Evolutionary conservation across 2,329 filamentous ascomycete genomes (phyloP), one percentile per base, ranked within the genome.

Genomic region (Talaromyces sp.): DNA sequence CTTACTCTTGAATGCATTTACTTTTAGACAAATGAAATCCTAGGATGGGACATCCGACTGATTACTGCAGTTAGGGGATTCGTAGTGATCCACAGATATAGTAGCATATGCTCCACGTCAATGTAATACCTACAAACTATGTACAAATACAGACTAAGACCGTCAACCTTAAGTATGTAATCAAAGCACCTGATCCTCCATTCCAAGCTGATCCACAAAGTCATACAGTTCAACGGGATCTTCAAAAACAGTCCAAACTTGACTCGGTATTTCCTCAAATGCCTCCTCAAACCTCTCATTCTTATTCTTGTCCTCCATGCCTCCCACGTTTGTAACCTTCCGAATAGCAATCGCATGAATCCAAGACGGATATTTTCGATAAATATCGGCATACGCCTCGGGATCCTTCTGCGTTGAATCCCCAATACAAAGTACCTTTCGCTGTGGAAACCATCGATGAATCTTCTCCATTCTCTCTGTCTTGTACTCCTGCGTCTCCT

Each of bases 371-470:
- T 86, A 83, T 44, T 81, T 80, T 47, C 85, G 70, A 56, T 81
- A 91, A 73, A 90, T 85, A 61, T 92, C 86, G 24, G 87, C 92
- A 67, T 97, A 97, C 0, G 90, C 85, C 70, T 97, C 93, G 0
- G 93, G 92, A 64, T 97, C 93, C 22, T 85, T 88, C 73, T 97
- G 93, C 0, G 92, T 97, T 35, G 88, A 93, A 73, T 97, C 93
- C 1, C 93, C 93, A 59, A 97, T 86, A 61, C 87, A 87, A 57
- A 97, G 84, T 75, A 96, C 87, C 63, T 87, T 89, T 55, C 89
- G 81, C 62, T 82, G 81, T 0, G 93, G 93, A 44, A 97, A 80
- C 89, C 89, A 94, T 1, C 75, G 72, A 61, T 91, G 82, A 22
- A 97, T 83, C 74, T 91, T 90, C 52, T 82, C 80, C 72, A 96